Evolutionary conservation across 768 basidiomycete genomes (phyloP), one percentile per base, ranked within the genome.

Genomic region (Gloeopeniophorella convolvens): DNA sequence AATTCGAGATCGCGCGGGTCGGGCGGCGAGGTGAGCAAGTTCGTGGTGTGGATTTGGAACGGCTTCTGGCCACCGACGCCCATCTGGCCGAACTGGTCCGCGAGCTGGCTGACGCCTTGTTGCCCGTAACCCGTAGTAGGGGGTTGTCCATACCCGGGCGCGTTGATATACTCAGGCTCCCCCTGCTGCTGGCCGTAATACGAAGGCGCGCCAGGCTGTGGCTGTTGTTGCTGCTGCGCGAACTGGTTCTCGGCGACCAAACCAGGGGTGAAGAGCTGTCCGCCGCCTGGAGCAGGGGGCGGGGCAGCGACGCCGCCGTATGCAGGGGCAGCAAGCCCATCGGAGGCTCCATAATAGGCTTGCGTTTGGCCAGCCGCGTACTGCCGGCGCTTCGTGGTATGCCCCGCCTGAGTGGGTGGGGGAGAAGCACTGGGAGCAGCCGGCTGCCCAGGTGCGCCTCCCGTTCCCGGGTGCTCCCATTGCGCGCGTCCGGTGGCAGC

Each of bases 361-460:
- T 92, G 89, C 1, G 91, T 91, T 68, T 96, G 93, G 10, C 89
- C 93, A 3, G 89, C 82, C 42, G 94, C 94, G 65, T 97, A 97
- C 66, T 95, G 92, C 37, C 94, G 83, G 59, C 90, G 85, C 68
- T 89, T 86, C 45, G 71, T 48, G 56, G 77, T 73, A 24, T 68
- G 64, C 5, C 75, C 66, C 4, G 46, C 15, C 11, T 54, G 52
- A n/a, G 58, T 46, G 2, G 65, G 63, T 13, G 72, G 69, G 21
- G 78, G 73, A 26, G 78, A 73, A 18, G 70, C 66, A 3, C 75
- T 70, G 12, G 70, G 69, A 16, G 70, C 62, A 4, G 70, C 68
- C 23, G 45, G 33, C 28, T 56, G 30, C 8, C 68, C 67, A 15
- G 73, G 66, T 37, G 77, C 71, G 23, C 67, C 58, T 26, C 60